phyloP scores from a whole-genome alignment of 2,329 filamentous ascomycete species.

The Sclerotinia glacialis region DNA sequence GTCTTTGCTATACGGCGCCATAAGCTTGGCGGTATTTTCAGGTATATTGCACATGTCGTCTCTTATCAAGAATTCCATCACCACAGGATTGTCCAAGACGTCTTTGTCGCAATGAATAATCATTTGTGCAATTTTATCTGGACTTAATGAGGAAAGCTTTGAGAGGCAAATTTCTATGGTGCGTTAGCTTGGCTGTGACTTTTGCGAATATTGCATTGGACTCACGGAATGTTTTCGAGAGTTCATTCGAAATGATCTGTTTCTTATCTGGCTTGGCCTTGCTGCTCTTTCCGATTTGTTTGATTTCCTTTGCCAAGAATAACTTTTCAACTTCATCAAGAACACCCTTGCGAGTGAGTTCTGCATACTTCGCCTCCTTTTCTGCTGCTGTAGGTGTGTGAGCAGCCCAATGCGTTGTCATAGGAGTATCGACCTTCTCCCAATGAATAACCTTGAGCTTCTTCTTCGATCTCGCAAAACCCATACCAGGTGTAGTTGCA shows the following conservation, averaged over 20 bases:
- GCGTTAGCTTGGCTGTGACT: slow-evolving; percentile 25
- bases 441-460: slow-evolving; percentile 99
- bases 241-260: slow-evolving; percentile 87
- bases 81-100: slow-evolving; percentile 81
- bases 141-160: slow-evolving; percentile 82
- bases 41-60: slow-evolving; percentile 91
- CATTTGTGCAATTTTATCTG: slow-evolving; percentile 85
- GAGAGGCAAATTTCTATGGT: slow-evolving; percentile 75
- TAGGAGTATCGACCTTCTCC: slow-evolving; percentile 94
- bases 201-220: slow-evolving; percentile 22
- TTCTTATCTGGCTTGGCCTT: slow-evolving; percentile 89
- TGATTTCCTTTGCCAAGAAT: slow-evolving; percentile 96
- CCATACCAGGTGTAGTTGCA: slow-evolving; percentile 62
- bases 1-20: slow-evolving; percentile 95
- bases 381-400: slow-evolving; percentile 83
- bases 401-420: slow-evolving; percentile 88
- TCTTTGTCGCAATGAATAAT: slow-evolving; percentile 93
- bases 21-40: slow-evolving; percentile 83
- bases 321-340: slow-evolving; percentile 96
- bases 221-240: slow-evolving; percentile 81
- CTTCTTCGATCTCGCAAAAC: slow-evolving; percentile 90
- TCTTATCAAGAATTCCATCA: slow-evolving; percentile 95
- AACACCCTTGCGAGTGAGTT: slow-evolving; percentile 90
- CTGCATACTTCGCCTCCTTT: slow-evolving; percentile 92
- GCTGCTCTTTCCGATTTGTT: slow-evolving; percentile 68